Base-by-base conservation (phyloP, 2,329 filamentous ascomycete genomes). In the Colletotrichum plurivorum region DNA sequence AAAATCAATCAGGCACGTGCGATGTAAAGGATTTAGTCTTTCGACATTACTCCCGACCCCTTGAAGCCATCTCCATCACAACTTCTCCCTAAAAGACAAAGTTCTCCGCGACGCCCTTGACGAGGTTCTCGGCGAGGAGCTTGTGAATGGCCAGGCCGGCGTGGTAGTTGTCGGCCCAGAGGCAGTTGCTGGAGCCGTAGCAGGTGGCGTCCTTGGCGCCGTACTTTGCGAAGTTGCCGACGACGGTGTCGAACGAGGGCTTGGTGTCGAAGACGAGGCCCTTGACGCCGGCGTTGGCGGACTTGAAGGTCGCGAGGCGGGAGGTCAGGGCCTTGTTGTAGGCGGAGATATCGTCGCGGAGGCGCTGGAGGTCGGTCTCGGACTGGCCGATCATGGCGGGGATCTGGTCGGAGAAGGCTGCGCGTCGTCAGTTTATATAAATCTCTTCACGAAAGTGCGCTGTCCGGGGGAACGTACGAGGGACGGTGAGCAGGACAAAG, bases 401-500 rank as follows among this genome's bases (percentile, higher is more conserved):
- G 0, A 82, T 79, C 59, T 80, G 77, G 51, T 84, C 73, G 13
- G 82, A 83, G 12, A 69, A 66, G 45, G 66, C 64, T 67, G n/a
- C 12, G 10, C 1, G 31, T 6, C 31, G 45, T 64, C 22, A 64
- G 53, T 43, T 43, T 2, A 25, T 15, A 25, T 9, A 8, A 12
- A 8, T 27, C 0, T n/a, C n/a, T 41, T 9, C 2, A 9, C 8
- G 16, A 13, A 2, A 4, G 6, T 2, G 1, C 18, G 15, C n/a
- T 22, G 5, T 25, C n/a, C 1, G n/a, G 7, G 5, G 41, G 5
- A 20, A 73, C 78, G 62, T 69, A 80, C 76, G 76, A 31, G 85
- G 85, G 2, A 86, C 83, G 62, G 80, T 84, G 62, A 88, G 67
- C 58, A 87, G 78, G 6, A 83, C 75, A 71, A 88, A 87, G 41